A percentile compares a stretch with the other conserved stretches of the same genome.
phyloP scores from a whole-genome alignment of 192 early-diverging fungal genomes.

The Allomyces macrogynus region DNA sequence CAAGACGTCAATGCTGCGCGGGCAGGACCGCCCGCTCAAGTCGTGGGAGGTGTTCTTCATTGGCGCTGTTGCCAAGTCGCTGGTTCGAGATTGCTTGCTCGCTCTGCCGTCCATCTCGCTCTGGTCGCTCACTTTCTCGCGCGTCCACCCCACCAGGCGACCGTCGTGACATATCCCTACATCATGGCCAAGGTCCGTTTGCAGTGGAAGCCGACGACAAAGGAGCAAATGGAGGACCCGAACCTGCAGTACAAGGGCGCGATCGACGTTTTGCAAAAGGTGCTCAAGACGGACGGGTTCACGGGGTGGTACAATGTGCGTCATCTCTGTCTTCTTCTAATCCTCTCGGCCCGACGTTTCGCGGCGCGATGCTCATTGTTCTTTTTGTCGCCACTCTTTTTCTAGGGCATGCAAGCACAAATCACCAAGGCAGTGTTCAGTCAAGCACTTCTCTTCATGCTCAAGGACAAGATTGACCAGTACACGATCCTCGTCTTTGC shows the following conservation, averaged over 20 bases:
- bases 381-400: neutral
- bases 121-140: no score
- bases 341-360: neutral
- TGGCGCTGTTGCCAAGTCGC: slow-evolving; percentile 80
- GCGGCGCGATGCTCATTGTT: slow-evolving; percentile 4
- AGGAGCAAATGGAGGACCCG: slow-evolving; percentile 29
- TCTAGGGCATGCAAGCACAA: slow-evolving; percentile 85
- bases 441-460: slow-evolving; percentile 91
- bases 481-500: slow-evolving; percentile 44
- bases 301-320: slow-evolving; percentile 82
- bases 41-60: slow-evolving; percentile 66
- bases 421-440: slow-evolving; percentile 98
- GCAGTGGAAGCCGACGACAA: slow-evolving; percentile 63
- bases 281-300: slow-evolving; percentile 57
- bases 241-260: slow-evolving; percentile 53
- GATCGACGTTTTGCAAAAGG: slow-evolving; percentile 65
- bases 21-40: slow-evolving; percentile 8
- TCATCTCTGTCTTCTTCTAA: neutral
- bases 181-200: slow-evolving; percentile 98
- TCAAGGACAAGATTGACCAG: slow-evolving; percentile 73
- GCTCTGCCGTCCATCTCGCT: no score
- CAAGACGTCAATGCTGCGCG: slow-evolving; percentile 33
- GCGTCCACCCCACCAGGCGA: slow-evolving; percentile 11
- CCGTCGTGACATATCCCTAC: slow-evolving; percentile 73
- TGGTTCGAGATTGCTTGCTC: slow-evolving; percentile 18